Percentiles rank a stretch among this genome's conserved stretches.
phyloP scores from a whole-genome alignment of 106 monocot genomes.

The Acorus calamus region DNA sequence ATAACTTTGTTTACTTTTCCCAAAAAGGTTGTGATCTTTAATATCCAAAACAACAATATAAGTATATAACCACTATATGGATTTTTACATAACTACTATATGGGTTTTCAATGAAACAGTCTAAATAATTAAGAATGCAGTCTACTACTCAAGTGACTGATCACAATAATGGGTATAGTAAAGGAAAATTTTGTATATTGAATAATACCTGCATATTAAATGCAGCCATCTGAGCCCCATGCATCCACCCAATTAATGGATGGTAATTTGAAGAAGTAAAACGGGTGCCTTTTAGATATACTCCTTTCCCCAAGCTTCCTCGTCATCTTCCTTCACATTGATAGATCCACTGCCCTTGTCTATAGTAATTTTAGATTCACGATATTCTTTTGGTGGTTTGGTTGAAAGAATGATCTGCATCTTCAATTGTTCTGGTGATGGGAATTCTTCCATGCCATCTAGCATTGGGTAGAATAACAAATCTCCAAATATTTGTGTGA shows the following conservation, averaged over 20 bases:
- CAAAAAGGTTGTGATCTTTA: too few relatives aligned
- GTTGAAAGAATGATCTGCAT: slow-evolving; percentile 64
- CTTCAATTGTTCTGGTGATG: slow-evolving; percentile 73
- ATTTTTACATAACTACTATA: too few relatives aligned
- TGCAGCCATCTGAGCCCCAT: not conserved
- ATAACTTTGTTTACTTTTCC: too few relatives aligned
- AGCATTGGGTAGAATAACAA: slow-evolving; percentile 62
- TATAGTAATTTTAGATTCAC: slow-evolving; percentile 39
- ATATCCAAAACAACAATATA: too few relatives aligned
- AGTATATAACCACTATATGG: too few relatives aligned
- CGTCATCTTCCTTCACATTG: too few relatives aligned
- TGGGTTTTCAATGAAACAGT: too few relatives aligned
- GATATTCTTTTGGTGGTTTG: slow-evolving; percentile 87
- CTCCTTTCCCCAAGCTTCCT: too few relatives aligned
- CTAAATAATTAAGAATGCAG: too few relatives aligned
- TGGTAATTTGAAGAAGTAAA: slow-evolving; percentile 9
- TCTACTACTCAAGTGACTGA: not conserved
- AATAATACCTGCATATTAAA: slow-evolving; percentile 12
- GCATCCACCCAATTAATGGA: slow-evolving; percentile 10
- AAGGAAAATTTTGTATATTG: not conserved
- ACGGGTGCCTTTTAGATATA: slow-evolving; percentile 7
- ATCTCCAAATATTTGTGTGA: slow-evolving; percentile 62
- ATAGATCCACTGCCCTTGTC: slow-evolving; percentile 41
- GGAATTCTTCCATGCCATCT: slow-evolving; percentile 44
- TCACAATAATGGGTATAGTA: not conserved